These are phyloP conservation scores for Leccinum rimulosum DNA, from an alignment of 768 basidiomycete species.

Conservation along the genomic window DNA sequence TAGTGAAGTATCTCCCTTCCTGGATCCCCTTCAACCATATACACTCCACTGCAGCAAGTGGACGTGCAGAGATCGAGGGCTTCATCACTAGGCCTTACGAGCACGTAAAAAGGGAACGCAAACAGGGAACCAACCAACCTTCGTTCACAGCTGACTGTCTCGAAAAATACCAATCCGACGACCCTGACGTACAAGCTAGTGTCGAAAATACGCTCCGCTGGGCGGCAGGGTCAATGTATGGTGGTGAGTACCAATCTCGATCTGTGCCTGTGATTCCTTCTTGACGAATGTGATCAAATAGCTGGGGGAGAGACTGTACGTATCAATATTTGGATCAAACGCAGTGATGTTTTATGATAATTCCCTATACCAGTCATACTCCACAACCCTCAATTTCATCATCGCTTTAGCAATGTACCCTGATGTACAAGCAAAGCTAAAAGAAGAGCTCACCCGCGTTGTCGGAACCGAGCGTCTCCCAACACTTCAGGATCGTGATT, in stretches of 20 bases:
- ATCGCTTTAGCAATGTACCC: slow-evolving; percentile 19
- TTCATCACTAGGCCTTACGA: slow-evolving; percentile 19
- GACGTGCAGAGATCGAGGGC: slow-evolving; percentile 7
- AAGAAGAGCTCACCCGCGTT: slow-evolving; percentile 50
- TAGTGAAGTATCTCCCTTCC: slow-evolving; percentile 29
- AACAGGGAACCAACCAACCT: slow-evolving; percentile 11
- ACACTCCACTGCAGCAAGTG: slow-evolving; percentile 6
- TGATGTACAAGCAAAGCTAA: slow-evolving; percentile 51
- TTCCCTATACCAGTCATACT: slow-evolving; percentile 11
- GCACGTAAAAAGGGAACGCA: slow-evolving; percentile 20
- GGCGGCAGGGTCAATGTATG: slow-evolving; percentile 19
- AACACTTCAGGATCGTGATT: slow-evolving; percentile 25
- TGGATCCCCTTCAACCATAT: slow-evolving; percentile 23
- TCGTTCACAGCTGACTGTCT: slow-evolving; percentile 19
- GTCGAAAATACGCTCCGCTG: slow-evolving; percentile 12
- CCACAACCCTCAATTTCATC: slow-evolving; percentile 18
- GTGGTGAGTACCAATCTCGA: slow-evolving; percentile 6
- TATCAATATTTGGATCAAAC: background rate
- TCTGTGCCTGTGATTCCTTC: background rate
- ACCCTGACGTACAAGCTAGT: slow-evolving; percentile 2
- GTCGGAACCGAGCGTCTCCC: slow-evolving; percentile 49
- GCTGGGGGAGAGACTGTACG: slow-evolving; percentile 10
- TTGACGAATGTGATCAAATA: background rate
- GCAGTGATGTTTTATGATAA: background rate
- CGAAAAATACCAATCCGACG: slow-evolving; percentile 5